Evolutionary conservation across 2,329 filamentous ascomycete genomes (phyloP), one percentile per base, ranked within the genome.

Genomic region (Colletotrichum chrysophilum): DNA sequence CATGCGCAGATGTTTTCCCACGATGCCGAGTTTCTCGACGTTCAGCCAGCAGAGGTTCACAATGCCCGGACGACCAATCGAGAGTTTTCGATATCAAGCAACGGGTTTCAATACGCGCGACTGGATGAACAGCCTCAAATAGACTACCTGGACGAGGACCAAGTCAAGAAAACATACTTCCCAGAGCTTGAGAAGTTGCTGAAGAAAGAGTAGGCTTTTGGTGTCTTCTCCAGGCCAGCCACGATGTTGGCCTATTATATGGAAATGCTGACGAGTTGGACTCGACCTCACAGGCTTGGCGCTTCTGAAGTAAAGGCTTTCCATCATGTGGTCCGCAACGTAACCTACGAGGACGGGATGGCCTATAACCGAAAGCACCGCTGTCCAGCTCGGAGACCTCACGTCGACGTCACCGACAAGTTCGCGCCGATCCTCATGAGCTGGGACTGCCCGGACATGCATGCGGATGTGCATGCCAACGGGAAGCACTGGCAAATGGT

Each of bases 1-100:
- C 69, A 71, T 28, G 69, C 69, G 16, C 69, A 71, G 18, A 66
- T 71, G 69, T 71, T 71, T 5, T 66, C 69, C 2, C 69, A 71
- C 7, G 69, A 71, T n/a, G 14, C 61, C 32, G 69, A 66, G 12
- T 71, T 71, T 18, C 69, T 71, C 26, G 69, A 71, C n/a, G 12
- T 48, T 32, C 48, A 66, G 69, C 61, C 60, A 18, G 48, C 69
- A 2, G 61, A 58, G 18, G 69, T 71, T 24, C 13, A 21, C 9
- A 66, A 71, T 9, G 69, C 34, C 14, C 69, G 69, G 30, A 43
- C 48, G 7, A 34, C 48, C 5, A 61, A 71, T 10, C 48, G 24
- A 24, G 16, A 34, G 10, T 60, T 71, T 26, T 71, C 70, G 6
- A 66, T 71, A 7, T 5, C 52, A 2, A 34, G 21, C 8, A 71